phyloP scores from a whole-genome alignment of 2,329 filamentous ascomycete genomes.

The Ustilaginoidea virens region DNA sequence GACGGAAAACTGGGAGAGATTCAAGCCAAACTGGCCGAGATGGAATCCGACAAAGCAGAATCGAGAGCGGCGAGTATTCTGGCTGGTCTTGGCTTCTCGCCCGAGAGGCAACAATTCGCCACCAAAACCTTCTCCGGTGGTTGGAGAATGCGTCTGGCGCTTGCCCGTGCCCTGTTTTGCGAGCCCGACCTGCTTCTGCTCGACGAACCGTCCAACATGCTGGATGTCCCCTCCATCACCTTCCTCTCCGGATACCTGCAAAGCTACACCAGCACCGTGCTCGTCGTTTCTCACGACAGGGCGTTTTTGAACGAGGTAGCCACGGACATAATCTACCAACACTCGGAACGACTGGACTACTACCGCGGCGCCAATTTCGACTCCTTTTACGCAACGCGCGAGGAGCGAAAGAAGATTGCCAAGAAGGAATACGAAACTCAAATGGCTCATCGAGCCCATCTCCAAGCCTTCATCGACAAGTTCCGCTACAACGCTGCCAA shows the following conservation, averaged over 20 bases:
- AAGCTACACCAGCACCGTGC: constrained; percentile 79
- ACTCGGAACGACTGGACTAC: constrained; percentile 94
- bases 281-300: constrained; percentile 97
- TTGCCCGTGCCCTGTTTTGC: constrained; percentile 92
- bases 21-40: constrained; percentile 82
- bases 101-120: constrained; percentile 78
- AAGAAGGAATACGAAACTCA: constrained; percentile 98
- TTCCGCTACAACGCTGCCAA: constrained; percentile 99
- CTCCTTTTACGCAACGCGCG: constrained; percentile 91
- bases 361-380: constrained; percentile 97
- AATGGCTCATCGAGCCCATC: constrained; percentile 81
- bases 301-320: constrained; percentile 97
- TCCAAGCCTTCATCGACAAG: constrained; percentile 98
- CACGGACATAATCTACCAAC: constrained; percentile 98
- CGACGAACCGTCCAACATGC: constrained; percentile 99
- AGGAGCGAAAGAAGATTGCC: constrained; percentile 91
- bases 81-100: constrained; percentile 89
- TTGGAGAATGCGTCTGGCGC: constrained; percentile 96
- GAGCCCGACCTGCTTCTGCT: constrained; percentile 91
- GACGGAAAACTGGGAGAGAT: constrained; percentile 86
- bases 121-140: constrained; percentile 98
- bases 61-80: constrained; percentile 90
- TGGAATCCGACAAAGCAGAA: constrained; percentile 98
- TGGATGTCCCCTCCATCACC: constrained; percentile 98
- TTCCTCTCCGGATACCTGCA: constrained; percentile 96